Base-by-base conservation (phyloP, 805 yeast genomes). In the Candida corydali region DNA sequence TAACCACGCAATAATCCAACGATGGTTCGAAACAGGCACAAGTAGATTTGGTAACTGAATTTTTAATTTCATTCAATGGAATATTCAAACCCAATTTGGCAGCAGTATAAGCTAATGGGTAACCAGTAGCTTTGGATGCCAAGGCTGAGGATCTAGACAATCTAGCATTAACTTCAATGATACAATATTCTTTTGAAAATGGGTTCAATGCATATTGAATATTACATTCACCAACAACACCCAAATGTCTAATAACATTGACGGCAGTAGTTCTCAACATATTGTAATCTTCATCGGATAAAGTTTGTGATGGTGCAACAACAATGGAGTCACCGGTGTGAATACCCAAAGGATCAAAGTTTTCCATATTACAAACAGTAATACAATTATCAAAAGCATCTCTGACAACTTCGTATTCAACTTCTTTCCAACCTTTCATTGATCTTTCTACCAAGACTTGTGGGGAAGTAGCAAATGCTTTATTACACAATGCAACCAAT, bases 261-360 rank as follows among this genome's bases (percentile, higher is more conserved):
- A 93, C 93, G 32, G 98, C 98, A 31, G 98, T 87, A 35, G 97
- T 84, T 70, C 98, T 81, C 59, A 91, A 75, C 98, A 93, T 93
- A 69, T 91, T 86, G 70, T 89, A 91, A 56, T 91, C 98, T 61
- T 86, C 96, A 59, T 91, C 98, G 14, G 96, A 84, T 46, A 91
- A 70, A 29, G 98, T 91, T 71, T 91, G 98, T 29, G 97, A 89
- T 34, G 98, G 98, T 37, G 98, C 98, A 55, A 91, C 96, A 39
- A 91, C 98, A 55, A 91, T 93, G 38, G 98, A 93, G 64, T 91
- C 98, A 75, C 98, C 98, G 42, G 98, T 91, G 61, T 91, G 98
- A 55, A 91, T 89, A 61, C 98, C 98, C 52, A 91, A 76, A 32
- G 98, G 98, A 67, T 91, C 98, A 50, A 91, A 91, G 69, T 91